Base-by-base conservation (phyloP, 371 early-diverging fungal species). In the Mortierella sp. region DNA sequence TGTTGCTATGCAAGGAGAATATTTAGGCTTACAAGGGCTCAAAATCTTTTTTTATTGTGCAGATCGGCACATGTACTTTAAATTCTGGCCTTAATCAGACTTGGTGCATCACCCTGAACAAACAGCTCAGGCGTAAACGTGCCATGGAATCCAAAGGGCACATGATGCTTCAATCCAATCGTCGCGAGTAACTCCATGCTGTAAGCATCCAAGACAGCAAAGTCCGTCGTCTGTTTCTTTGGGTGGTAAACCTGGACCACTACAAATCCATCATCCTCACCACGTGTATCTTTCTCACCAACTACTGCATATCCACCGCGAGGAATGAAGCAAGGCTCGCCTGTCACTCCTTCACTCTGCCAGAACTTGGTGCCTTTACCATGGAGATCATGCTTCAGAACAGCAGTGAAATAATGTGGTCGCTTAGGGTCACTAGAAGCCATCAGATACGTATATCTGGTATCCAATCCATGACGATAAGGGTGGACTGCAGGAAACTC, bases 401-500 rank as follows among this genome's bases (percentile, higher is more conserved):
- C 80, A 5, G 80, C 80, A 7, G 80, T 80, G 32, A 59, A 80
- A 29, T 67, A 80, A 35, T 80, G 80, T 7, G 75, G 75, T 2
- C 75, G 70, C 65, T 80, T 80, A 13, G 61, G 75, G 37, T 80
- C 80, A 64, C 80, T 74, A 12, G 80, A 80, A 9, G 80, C 80
- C 80, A 80, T 80, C 68, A 80, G 66, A 34, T 80, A 80, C 1
- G 80, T 74, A 34, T 70, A 80, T 1, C 75, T 67, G 6, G 80
- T 80, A 15, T 61, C 47, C 54, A 64, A 47, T 13, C 80, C 80
- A 64, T 80, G 80, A 13, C 75, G 74, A 34, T 70, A 80, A 13
- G 80, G 80, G n/a, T 80, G 80, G 1, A 80, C 71, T 0, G 67
- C 65, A 0, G 80, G 80, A 35, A 80, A 80, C 63, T 80, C 80